Evolutionary conservation across 2,329 filamentous ascomycete genomes (phyloP).

Genomic region (Xylaria sp.): DNA sequence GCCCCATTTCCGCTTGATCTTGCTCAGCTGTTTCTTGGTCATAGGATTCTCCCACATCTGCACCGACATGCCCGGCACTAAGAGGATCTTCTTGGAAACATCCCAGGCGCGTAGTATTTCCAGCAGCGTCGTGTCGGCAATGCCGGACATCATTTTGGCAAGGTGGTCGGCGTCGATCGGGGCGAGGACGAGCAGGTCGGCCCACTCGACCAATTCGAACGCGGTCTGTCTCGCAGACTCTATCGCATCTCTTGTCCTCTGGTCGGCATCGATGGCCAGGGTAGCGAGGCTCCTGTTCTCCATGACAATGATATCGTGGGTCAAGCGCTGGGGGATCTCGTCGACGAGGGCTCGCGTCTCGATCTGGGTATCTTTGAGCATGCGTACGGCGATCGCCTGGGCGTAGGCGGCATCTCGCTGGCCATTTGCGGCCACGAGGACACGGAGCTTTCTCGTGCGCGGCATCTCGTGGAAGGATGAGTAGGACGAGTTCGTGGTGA

Average conservation of each 20-base stretch:
- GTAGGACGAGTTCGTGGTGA: constrained; percentile 32
- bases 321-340: constrained; percentile 64
- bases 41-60: constrained; percentile 90
- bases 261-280: constrained; percentile 39
- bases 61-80: constrained; percentile 87
- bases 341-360: constrained; percentile 66
- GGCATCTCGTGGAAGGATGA: constrained; percentile 44
- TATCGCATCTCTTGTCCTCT: constrained; percentile 45
- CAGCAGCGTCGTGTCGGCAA: constrained; percentile 78
- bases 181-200: constrained; percentile 80
- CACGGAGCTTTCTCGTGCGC: constrained; percentile 53
- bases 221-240: constrained; percentile 58
- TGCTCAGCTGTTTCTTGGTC: constrained; percentile 84
- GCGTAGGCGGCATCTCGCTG: constrained; percentile 67
- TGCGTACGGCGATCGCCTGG: constrained; percentile 65
- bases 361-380: constrained; percentile 66
- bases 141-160: constrained; percentile 84
- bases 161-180: constrained; percentile 84
- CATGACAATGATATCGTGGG: constrained; percentile 64
- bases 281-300: constrained; percentile 54
- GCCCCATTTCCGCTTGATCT: constrained; percentile 80
- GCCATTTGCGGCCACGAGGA: constrained; percentile 69
- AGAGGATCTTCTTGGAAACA: constrained; percentile 78
- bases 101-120: constrained; percentile 87
- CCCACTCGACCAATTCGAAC: constrained; percentile 79